Conservation (phyloP, 129 eudicot genomes). For the Flaveria ramosissima region DNA sequence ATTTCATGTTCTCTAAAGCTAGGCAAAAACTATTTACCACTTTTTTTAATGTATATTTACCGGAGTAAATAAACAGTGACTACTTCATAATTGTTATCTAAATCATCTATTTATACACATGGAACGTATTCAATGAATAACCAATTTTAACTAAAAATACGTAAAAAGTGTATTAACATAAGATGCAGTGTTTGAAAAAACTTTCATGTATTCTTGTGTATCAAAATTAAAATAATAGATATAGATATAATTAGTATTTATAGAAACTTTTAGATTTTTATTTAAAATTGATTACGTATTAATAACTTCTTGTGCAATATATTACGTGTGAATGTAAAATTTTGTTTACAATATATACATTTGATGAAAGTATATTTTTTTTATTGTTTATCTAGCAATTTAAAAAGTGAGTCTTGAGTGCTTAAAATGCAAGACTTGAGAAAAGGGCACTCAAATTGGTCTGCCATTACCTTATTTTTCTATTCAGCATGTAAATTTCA, state of each 20-base stretch:
- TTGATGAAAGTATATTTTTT: neutral
- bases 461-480: slow-evolving; percentile 41
- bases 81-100: neutral
- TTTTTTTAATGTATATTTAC: neutral
- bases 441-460: slow-evolving; percentile 49
- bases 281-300: no score
- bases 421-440: slow-evolving; percentile 44
- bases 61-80: slow-evolving; percentile 13
- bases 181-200: no score
- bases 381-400: neutral
- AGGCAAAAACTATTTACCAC: neutral
- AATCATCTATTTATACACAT: neutral
- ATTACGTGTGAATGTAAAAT: neutral
- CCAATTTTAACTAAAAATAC: no score
- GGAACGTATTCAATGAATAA: neutral
- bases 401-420: slow-evolving; percentile 39
- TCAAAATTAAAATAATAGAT: neutral
- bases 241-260: no score
- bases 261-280: no score
- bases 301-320: no score
- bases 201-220: neutral
- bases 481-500: slow-evolving; percentile 28
- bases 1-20: slow-evolving; percentile 22
- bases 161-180: neutral
- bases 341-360: neutral